A percentile compares a stretch with the other conserved stretches of the same genome.
Conservation (phyloP, 257 asterid species). For the Henckelia pumila region DNA sequence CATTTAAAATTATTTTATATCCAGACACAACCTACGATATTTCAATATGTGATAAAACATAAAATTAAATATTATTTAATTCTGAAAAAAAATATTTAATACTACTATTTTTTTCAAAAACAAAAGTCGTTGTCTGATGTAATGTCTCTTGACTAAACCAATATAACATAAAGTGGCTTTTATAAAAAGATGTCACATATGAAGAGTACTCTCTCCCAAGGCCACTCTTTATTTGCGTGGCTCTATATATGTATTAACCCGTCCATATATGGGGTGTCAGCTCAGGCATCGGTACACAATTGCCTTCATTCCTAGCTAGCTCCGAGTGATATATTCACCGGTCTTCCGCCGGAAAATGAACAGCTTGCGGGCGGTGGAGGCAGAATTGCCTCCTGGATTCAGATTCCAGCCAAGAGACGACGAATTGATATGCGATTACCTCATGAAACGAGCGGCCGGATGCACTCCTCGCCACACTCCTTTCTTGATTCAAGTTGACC, state of each 20-base stretch:
- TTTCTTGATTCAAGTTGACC: slow-evolving; percentile 67
- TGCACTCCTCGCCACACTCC: slow-evolving; percentile 42
- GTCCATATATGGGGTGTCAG: not conserved
- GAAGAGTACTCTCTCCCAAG: not conserved
- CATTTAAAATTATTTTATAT: too few relatives aligned
- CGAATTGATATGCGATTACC: slow-evolving; percentile 80
- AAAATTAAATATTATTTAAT: too few relatives aligned
- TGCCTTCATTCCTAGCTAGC: not conserved
- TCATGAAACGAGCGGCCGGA: slow-evolving; percentile 51
- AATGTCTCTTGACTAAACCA: too few relatives aligned
- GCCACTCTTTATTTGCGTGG: not conserved
- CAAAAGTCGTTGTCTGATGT: too few relatives aligned
- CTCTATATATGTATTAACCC: not conserved
- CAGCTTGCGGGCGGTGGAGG: slow-evolving; percentile 71
- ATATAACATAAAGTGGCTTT: not conserved
- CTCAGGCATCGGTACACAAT: not conserved
- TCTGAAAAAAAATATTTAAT: too few relatives aligned
- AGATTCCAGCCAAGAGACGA: slow-evolving; percentile 86
- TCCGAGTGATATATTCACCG: too few relatives aligned
- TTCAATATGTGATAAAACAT: too few relatives aligned
- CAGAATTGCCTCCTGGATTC: slow-evolving; percentile 86
- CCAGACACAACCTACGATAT: too few relatives aligned
- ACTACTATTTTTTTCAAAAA: too few relatives aligned
- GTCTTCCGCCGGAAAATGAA: slow-evolving; percentile 38
- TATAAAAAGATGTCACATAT: too few relatives aligned